Conservation (phyloP, 345 rosid species). For the Brassica nigra region DNA sequence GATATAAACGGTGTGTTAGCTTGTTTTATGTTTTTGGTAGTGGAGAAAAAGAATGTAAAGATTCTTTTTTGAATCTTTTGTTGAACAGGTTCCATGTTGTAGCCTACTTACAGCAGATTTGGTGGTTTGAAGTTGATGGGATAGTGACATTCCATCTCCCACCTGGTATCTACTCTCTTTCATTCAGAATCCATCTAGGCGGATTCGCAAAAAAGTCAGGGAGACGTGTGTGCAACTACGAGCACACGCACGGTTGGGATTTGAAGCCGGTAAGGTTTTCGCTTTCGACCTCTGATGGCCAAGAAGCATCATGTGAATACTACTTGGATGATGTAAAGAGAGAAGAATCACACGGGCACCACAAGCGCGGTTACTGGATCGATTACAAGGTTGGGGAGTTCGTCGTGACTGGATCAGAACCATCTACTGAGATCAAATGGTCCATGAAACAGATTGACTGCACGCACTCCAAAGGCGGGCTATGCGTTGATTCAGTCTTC, state of each 20-base stretch:
- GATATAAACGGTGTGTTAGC: not conserved
- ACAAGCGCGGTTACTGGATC: conserved; percentile 92
- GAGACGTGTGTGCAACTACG: conserved; percentile 62
- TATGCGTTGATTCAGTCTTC: conserved; percentile 90
- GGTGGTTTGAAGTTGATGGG: conserved; percentile 98
- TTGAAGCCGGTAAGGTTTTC: conserved; percentile 72
- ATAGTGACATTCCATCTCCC: conserved; percentile 79
- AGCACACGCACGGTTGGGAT: conserved; percentile 89
- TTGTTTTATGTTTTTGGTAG: conserved; percentile 5
- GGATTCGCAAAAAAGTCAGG: conserved; percentile 73
- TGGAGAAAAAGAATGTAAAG: not conserved
- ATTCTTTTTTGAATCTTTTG: not conserved
- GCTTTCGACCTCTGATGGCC: conserved; percentile 70
- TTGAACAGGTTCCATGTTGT: conserved; percentile 69
- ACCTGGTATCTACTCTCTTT: conserved; percentile 71
- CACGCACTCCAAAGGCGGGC: conserved; percentile 92
- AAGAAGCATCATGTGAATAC: conserved; percentile 61
- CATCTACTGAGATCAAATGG: conserved; percentile 67
- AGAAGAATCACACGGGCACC: conserved; percentile 54
- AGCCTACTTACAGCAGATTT: conserved; percentile 87
- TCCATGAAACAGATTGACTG: conserved; percentile 97
- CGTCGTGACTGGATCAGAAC: conserved; percentile 57
- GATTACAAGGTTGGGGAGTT: conserved; percentile 85
- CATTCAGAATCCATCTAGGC: conserved; percentile 88
- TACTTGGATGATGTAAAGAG: conserved; percentile 57